A percentile compares a stretch with the other conserved stretches of the same genome.
Conservation (phyloP, 2,329 filamentous ascomycete genomes). For the Paraphoma sp. region DNA sequence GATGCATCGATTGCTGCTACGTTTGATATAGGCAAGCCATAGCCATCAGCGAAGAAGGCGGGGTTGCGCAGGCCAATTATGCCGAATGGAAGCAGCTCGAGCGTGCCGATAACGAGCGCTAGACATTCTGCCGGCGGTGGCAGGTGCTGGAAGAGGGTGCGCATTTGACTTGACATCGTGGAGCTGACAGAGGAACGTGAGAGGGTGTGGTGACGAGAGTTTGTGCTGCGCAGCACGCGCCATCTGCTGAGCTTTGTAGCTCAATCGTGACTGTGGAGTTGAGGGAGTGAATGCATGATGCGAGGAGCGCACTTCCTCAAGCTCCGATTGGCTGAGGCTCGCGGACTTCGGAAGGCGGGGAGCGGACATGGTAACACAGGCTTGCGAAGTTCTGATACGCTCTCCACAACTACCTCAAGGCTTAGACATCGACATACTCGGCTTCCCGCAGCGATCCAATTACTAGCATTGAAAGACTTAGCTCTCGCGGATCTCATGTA, state of each 20-base stretch:
- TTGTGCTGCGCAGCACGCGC: background rate
- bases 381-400: too few relatives aligned
- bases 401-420: too few relatives aligned
- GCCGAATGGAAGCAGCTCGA: conserved; percentile 30
- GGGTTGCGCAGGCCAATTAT: conserved; percentile 26
- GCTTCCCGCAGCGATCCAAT: too few relatives aligned
- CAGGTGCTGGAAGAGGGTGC: conserved; percentile 25
- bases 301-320: conserved; percentile 4
- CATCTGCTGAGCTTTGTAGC: background rate
- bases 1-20: background rate
- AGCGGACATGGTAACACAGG: too few relatives aligned
- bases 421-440: too few relatives aligned
- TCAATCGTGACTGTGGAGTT: background rate
- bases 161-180: conserved; percentile 21
- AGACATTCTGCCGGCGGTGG: conserved; percentile 33
- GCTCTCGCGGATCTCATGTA: too few relatives aligned
- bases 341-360: conserved; percentile 28
- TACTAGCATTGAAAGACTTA: too few relatives aligned
- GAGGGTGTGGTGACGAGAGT: background rate
- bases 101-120: conserved; percentile 28
- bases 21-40: conserved; percentile 2
- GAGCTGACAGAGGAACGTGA: background rate
- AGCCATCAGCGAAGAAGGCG: conserved; percentile 1
- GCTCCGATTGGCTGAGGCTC: conserved; percentile 13
- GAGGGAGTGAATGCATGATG: background rate